Evolutionary conservation across 768 basidiomycete species (phyloP).

Genomic region (Tulasnella sp.): DNA sequence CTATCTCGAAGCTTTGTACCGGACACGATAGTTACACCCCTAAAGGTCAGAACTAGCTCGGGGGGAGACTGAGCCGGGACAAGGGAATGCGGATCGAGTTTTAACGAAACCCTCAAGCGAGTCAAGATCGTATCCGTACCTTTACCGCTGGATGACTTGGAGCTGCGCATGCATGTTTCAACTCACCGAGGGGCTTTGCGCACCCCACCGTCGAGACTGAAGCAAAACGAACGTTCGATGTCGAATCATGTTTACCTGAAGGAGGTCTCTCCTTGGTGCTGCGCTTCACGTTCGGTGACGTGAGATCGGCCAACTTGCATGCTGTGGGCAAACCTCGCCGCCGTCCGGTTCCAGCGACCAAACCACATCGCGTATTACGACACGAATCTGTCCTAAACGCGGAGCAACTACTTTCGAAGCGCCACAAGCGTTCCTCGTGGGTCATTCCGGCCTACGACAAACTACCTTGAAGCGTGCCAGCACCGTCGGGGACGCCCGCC

Average conservation of each 20-base stretch:
- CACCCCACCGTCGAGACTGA: not conserved
- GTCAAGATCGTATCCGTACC: not conserved
- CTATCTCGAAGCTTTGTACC: not conserved
- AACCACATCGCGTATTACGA: not conserved
- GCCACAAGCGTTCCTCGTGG: conserved; percentile 15
- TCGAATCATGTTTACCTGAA: not conserved
- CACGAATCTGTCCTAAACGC: not conserved
- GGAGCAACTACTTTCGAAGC: not conserved
- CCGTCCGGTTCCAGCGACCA: not conserved
- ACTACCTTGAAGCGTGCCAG: not conserved
- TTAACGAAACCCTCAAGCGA: too few relatives aligned
- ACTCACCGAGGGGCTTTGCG: too few relatives aligned
- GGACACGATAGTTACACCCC: not conserved
- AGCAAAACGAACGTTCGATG: conserved; percentile 7
- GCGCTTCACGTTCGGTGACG: too few relatives aligned
- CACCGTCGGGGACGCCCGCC: not conserved
- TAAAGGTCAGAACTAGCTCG: not conserved
- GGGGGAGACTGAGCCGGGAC: not conserved
- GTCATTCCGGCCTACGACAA: conserved; percentile 22
- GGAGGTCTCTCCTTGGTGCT: too few relatives aligned
- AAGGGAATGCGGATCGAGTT: too few relatives aligned
- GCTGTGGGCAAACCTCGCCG: conserved; percentile 8
- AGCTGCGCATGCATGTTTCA: conserved; percentile 5
- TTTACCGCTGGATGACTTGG: not conserved
- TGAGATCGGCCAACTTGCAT: conserved; percentile 19